These are phyloP conservation scores for Ambrosia hybrid DNA, from an alignment of 140 eudicot genomes.

Conservation along the genomic window DNA sequence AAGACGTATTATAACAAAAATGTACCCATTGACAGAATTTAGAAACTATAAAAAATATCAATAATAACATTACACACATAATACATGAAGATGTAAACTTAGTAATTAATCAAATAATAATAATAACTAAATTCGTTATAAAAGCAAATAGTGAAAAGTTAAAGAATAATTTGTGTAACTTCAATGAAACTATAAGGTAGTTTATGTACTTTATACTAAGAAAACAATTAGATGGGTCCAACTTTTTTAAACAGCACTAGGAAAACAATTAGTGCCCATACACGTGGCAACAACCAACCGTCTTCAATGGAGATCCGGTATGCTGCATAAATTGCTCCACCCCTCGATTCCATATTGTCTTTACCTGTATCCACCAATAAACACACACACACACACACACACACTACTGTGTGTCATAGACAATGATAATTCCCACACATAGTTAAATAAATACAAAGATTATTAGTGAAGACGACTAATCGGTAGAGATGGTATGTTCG, in stretches of 20 bases:
- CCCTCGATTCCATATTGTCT: constrained; percentile 29
- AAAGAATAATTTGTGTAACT: not conserved
- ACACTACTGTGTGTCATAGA: constrained; percentile 21
- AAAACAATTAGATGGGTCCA: not conserved
- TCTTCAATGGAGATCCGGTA: constrained; percentile 33
- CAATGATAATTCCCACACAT: not conserved
- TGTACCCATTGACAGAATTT: no score
- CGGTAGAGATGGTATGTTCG: constrained; percentile 58
- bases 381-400: constrained; percentile 1
- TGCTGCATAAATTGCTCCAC: constrained; percentile 28
- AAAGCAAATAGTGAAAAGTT: not conserved
- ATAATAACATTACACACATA: no score
- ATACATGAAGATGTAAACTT: no score
- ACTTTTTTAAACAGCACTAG: not conserved
- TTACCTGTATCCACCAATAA: not conserved
- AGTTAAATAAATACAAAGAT: not conserved
- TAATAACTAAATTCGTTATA: not conserved
- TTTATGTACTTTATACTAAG: not conserved
- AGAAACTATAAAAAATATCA: no score
- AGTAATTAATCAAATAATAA: no score
- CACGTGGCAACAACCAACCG: constrained; percentile 37
- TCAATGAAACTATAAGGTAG: not conserved
- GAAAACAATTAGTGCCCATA: constrained; percentile 24
- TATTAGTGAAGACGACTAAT: not conserved
- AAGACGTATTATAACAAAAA: no score